Evolutionary conservation across 73 alveolate species (phyloP).

Genomic region (Paramecium primaurelia): DNA sequence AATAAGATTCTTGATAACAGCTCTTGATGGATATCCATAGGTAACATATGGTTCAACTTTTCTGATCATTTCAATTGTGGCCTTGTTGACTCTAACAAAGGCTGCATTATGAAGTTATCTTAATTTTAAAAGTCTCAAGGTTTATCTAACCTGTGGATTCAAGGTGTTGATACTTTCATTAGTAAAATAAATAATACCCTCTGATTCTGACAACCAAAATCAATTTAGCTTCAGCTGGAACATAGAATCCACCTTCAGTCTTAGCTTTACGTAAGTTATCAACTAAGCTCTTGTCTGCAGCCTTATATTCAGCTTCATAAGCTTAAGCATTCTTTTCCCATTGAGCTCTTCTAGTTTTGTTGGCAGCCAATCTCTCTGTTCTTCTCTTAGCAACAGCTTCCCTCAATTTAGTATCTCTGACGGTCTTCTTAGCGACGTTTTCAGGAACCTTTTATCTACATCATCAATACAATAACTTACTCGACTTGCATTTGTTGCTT

Average conservation of each 20-base stretch:
- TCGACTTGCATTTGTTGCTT: conserved; percentile 6
- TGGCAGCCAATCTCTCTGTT: conserved; percentile 41
- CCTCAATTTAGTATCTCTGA: conserved; percentile 53
- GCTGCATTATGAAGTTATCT: conserved; percentile 93
- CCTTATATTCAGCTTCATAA: conserved; percentile 55
- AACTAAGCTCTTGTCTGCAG: conserved; percentile 52
- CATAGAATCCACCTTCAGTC: conserved; percentile 60
- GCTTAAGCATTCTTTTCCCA: conserved; percentile 53
- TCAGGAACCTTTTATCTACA: conserved; percentile 58
- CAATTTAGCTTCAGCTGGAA: conserved; percentile 64
- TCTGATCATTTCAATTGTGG: conserved; percentile 92
- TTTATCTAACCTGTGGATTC: conserved; percentile 83
- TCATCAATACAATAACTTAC: not conserved
- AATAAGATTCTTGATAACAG: conserved; percentile 79
- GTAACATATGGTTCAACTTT: conserved; percentile 87
- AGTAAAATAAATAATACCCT: conserved; percentile 65
- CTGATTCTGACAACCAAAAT: conserved; percentile 64
- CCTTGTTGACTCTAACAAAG: conserved; percentile 90
- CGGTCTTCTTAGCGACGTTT: not conserved
- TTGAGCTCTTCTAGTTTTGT: conserved; percentile 49
- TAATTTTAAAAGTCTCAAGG: conserved; percentile 87
- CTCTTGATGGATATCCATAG: conserved; percentile 88
- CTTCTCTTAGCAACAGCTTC: conserved; percentile 45
- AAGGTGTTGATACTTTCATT: conserved; percentile 74
- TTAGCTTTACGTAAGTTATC: conserved; percentile 61